Evolutionary conservation across 441 rosid genomes (phyloP).

Genomic region (Corymbia calophylla): DNA sequence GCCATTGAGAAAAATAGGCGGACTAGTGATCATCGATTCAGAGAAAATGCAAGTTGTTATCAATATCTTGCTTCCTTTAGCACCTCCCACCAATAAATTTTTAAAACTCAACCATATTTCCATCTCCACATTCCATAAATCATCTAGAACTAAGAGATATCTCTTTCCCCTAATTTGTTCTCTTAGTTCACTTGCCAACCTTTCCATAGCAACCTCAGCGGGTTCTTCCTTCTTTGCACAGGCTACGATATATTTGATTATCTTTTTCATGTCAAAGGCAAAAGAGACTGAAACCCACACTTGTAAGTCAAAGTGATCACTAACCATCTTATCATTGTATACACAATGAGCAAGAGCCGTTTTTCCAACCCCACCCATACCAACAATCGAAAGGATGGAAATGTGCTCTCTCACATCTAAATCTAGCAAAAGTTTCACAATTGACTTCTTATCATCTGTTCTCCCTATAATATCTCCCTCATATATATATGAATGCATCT

Average conservation of each 20-base stretch:
- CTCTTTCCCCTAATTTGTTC: accelerated
- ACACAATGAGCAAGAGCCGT: not conserved
- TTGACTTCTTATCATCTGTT: accelerated
- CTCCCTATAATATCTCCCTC: not conserved
- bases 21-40: accelerated
- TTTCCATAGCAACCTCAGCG: accelerated
- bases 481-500: too few relatives aligned
- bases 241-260: too few relatives aligned
- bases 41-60: accelerated
- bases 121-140: accelerated
- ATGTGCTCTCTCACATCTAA: accelerated
- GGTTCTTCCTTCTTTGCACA: too few relatives aligned
- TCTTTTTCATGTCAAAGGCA: accelerated
- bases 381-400: not conserved
- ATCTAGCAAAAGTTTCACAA: too few relatives aligned
- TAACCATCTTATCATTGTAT: accelerated
- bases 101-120: accelerated
- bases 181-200: accelerated
- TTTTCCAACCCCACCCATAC: accelerated
- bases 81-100: not conserved
- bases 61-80: not conserved
- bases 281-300: accelerated
- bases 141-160: not conserved
- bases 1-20: accelerated
- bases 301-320: accelerated